Evolutionary conservation across 2,329 filamentous ascomycete species (phyloP).

Genomic region (Aschersonia sp.): DNA sequence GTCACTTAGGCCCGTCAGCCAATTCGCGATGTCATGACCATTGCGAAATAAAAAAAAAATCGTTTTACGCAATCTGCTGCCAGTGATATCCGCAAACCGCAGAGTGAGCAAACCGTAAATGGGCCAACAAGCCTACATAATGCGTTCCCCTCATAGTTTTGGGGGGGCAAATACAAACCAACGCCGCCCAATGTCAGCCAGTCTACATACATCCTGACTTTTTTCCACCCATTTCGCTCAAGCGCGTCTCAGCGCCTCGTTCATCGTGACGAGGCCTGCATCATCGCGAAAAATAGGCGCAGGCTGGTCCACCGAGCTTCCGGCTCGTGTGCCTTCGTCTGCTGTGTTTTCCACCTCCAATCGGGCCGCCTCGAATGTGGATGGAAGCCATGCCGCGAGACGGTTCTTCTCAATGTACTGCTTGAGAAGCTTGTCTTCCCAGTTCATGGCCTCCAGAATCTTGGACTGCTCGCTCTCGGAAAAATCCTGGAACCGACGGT

Average conservation of each 20-base stretch:
- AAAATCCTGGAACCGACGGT: constrained; percentile 43
- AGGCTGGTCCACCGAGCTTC: constrained; percentile 1
- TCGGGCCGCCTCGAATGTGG: constrained; percentile 22
- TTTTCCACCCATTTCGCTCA: too few species aligned
- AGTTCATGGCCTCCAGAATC: constrained; percentile 56
- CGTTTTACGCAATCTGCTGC: too few species aligned
- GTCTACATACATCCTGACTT: background rate
- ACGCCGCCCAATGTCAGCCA: background rate
- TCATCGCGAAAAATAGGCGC: background rate
- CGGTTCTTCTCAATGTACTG: constrained; percentile 52
- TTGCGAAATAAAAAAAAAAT: too few species aligned
- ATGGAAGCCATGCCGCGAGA: constrained; percentile 51
- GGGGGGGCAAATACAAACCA: background rate
- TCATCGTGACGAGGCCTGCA: background rate
- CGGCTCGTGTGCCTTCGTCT: constrained; percentile 15
- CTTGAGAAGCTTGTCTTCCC: constrained; percentile 54
- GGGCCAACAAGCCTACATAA: too few species aligned
- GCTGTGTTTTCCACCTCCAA: constrained; percentile 16
- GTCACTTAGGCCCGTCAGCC: too few species aligned
- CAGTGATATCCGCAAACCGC: too few species aligned
- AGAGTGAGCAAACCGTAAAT: too few species aligned
- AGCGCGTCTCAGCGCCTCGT: background rate
- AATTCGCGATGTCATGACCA: too few species aligned
- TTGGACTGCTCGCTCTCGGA: constrained; percentile 51
- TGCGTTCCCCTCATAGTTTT: too few species aligned